Evolutionary conservation across 768 basidiomycete genomes (phyloP).

Genomic region (Dioszegia hungarica): DNA sequence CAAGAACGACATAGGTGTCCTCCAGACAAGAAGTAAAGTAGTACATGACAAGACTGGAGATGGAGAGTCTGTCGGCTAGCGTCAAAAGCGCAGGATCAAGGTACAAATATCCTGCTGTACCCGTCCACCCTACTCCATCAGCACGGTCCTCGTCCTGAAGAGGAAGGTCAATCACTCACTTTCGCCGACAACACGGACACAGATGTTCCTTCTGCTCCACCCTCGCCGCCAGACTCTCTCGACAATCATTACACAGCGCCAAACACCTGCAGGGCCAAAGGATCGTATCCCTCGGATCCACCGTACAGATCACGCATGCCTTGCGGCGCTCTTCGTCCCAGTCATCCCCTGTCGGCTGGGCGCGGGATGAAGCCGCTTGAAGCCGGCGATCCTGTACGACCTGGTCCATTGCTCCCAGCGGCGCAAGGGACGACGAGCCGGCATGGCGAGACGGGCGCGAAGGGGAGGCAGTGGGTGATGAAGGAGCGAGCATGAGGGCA

Average conservation of each 20-base stretch:
- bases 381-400: conserved; percentile 13
- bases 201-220: conserved; percentile 40
- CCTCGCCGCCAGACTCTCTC: conserved; percentile 38
- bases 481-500: conserved; percentile 17
- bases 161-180: too few relatives aligned
- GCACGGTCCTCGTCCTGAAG: too few relatives aligned
- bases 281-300: conserved; percentile 40
- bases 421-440: background rate
- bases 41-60: too few relatives aligned
- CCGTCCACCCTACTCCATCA: conserved; percentile 30
- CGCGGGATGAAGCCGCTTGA: background rate
- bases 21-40: too few relatives aligned
- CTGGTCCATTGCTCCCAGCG: conserved; percentile 1
- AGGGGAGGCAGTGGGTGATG: background rate
- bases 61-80: too few relatives aligned
- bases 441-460: background rate
- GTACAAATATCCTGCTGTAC: conserved; percentile 38
- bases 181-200: conserved; percentile 31
- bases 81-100: conserved; percentile 6
- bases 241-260: conserved; percentile 41
- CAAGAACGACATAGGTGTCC: too few relatives aligned
- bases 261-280: conserved; percentile 45
- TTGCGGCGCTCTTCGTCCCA: conserved; percentile 35
- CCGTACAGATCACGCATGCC: conserved; percentile 41
- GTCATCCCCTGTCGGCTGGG: conserved; percentile 8